Evolutionary conservation across 2,329 filamentous ascomycete species (phyloP).

Genomic region (Rosellinia necatrix): DNA sequence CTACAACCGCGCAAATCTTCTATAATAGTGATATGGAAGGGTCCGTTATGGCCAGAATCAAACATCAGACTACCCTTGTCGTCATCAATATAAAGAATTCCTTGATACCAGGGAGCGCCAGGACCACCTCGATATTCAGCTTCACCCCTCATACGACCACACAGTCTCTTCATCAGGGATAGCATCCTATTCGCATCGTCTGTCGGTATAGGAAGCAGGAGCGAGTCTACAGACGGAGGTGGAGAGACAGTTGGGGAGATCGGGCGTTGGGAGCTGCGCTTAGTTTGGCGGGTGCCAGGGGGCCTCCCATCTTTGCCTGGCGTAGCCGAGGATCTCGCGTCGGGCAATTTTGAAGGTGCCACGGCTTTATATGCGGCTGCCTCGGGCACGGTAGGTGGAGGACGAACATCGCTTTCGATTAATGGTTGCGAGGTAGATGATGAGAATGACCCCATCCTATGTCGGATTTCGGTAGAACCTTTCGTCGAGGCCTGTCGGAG

Average conservation of each 20-base stretch:
- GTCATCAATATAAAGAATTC: constrained; percentile 79
- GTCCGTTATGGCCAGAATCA: constrained; percentile 69
- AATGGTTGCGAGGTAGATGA: constrained; percentile 62
- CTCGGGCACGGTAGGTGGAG: constrained; percentile 48
- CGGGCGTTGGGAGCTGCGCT: constrained; percentile 60
- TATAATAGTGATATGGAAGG: constrained; percentile 70
- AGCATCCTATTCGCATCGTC: constrained; percentile 74
- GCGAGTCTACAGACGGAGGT: constrained; percentile 62
- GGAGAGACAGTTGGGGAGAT: constrained; percentile 60
- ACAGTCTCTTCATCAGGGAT: constrained; percentile 75
- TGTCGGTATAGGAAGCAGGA: constrained; percentile 63
- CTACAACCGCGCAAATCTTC: constrained; percentile 75
- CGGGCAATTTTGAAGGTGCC: constrained; percentile 41
- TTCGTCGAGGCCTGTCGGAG: constrained; percentile 52
- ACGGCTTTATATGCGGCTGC: constrained; percentile 50
- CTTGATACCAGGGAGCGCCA: constrained; percentile 67
- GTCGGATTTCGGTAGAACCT: constrained; percentile 53
- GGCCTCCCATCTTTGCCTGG: constrained; percentile 53
- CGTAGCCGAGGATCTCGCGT: constrained; percentile 37
- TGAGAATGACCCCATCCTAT: constrained; percentile 69
- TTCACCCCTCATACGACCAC: constrained; percentile 79
- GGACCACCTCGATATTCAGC: constrained; percentile 71
- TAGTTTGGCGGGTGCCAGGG: constrained; percentile 57
- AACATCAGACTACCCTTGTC: constrained; percentile 76
- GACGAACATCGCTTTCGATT: constrained; percentile 50